Evolutionary conservation across 805 yeast species (phyloP), one percentile per base, ranked within the genome.

Genomic region (Starmerella kuoi): DNA sequence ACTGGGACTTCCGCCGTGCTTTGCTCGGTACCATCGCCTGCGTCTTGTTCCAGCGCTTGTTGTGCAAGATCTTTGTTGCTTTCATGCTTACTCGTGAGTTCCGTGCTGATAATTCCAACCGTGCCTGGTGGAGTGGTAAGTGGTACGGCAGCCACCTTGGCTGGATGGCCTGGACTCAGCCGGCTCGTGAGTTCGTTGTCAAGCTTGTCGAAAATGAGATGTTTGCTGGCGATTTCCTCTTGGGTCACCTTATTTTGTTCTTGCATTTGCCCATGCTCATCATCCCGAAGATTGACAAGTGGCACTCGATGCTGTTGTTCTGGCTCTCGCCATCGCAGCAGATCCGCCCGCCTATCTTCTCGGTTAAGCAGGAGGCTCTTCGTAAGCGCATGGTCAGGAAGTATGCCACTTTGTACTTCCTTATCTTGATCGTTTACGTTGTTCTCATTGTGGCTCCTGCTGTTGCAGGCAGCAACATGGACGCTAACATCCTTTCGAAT

Each of bases 91-190:
- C 96, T 40, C 78, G 98, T 70, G 99, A 91, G 68, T 86, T 86
- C 72, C 85, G 85, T 77, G 83, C 82, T 56, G 96, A 88, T 66
- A 84, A 79, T 60, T 71, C 97, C 28, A 91, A 91, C 69, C 81
- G 94, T 55, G 97, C 98, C 23, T 91, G 94, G 93, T 91, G 99
- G 99, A 83, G 95, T 45, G 99, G 99, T 73, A 87, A 86, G 66
- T 91, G 99, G 99, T 86, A 87, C 63, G 91, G 94, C 46, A 71
- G 83, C 47, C 91, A 94, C 59, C 67, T 88, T 64, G 98, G 97
- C 46, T 77, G 79, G 76, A 76, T 79, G 73, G 95, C 96, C 18
- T 74, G 82, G 72, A 79, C 97, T 26, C 97, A 88, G 69, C 98
- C 98, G 49, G 60, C 82, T 40, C 84, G 99, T 72, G 99, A 91